Evolutionary conservation across 2,329 filamentous ascomycete species (phyloP).

Genomic region (Aspergillus uvarum): DNA sequence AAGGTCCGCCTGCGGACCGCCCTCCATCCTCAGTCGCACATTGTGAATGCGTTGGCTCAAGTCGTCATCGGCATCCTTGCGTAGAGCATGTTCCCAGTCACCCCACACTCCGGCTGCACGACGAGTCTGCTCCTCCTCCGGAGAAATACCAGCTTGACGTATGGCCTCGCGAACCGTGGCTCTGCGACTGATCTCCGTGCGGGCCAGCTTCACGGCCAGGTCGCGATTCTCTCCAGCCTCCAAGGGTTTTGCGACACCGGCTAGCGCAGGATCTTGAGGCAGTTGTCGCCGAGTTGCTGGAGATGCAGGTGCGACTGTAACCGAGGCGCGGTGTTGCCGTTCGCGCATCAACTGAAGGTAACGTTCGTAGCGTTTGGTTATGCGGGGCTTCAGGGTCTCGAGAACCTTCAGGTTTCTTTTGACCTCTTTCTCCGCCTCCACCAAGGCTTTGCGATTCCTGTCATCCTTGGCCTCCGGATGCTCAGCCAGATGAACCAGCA

Average conservation of each 20-base stretch:
- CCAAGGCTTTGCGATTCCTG: constrained; percentile 56
- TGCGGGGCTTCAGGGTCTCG: constrained; percentile 75
- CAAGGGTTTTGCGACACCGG: constrained; percentile 59
- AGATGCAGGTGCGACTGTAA: constrained; percentile 13
- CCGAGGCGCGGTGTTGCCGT: constrained; percentile 45
- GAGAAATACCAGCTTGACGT: constrained; percentile 57
- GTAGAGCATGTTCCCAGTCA: constrained; percentile 50
- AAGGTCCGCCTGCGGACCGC: constrained; percentile 13
- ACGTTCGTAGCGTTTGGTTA: constrained; percentile 68
- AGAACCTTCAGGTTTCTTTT: constrained; percentile 66
- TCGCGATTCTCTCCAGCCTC: constrained; percentile 71
- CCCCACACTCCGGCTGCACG: constrained; percentile 56
- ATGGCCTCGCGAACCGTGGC: constrained; percentile 61
- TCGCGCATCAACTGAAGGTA: constrained; percentile 58
- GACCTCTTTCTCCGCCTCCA: constrained; percentile 61
- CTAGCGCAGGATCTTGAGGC: constrained; percentile 58
- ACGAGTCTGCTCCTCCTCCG: constrained; percentile 58
- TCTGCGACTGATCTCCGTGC: constrained; percentile 67
- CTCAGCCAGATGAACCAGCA: constrained; percentile 69
- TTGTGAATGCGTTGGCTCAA: constrained; percentile 55
- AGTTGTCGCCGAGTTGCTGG: constrained; percentile 17
- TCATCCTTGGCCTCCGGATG: constrained; percentile 74
- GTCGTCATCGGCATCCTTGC: constrained; percentile 42
- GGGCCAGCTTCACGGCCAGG: constrained; percentile 73
- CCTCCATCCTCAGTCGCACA: constrained; percentile 45